Evolutionary conservation across 768 basidiomycete genomes (phyloP), one percentile per base, ranked within the genome.

Genomic region (Termitomyces sp.): DNA sequence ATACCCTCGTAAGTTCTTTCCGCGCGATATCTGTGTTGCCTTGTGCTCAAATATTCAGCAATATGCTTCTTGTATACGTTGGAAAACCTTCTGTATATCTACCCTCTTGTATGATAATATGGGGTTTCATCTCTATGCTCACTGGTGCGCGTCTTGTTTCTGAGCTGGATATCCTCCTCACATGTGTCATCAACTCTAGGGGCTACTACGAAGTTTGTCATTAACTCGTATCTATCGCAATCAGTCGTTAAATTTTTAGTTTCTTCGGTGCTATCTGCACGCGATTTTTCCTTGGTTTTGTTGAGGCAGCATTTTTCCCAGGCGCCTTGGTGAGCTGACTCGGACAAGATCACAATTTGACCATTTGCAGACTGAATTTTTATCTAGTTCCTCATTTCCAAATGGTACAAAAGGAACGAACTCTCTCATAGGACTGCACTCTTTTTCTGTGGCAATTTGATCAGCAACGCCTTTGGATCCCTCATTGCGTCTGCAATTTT

Each of bases 401-500:
- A 85, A 70, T 86, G 91, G 92, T 94, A 93, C 72, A 91, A 77
- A 52, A 80, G 79, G 22, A 76, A 77, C 39, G 91, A 94, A 67
- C 73, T 94, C 31, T 91, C 88, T 15, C 72, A 85, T 45, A 78
- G 90, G 49, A 89, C 83, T 10, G 89, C 89, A 4, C 68, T 89
- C 39, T 75, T 93, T 18, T 82, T 79, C 36, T 89, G 86, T 60
- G 92, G 92, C 7, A 86, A 80, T 63, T 76, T 94, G 22, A 84
- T 93, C 56, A 87, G 85, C 54, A 95, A 94, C 69, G 92, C 90
- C 0, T 93, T 94, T 63, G 91, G 92, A 1, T 77, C 89, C 1
- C 74, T 95, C 15, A 81, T 94, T 52, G 91, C 91, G 7, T 89
- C 89, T 27, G 89, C 81, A 0, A 89, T 94, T 50, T 76, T 95